Percentiles rank a stretch among this genome's conserved stretches.
Conservation (phyloP, 352 stramenopile genomes). For the Phytophthora ramorum region DNA sequence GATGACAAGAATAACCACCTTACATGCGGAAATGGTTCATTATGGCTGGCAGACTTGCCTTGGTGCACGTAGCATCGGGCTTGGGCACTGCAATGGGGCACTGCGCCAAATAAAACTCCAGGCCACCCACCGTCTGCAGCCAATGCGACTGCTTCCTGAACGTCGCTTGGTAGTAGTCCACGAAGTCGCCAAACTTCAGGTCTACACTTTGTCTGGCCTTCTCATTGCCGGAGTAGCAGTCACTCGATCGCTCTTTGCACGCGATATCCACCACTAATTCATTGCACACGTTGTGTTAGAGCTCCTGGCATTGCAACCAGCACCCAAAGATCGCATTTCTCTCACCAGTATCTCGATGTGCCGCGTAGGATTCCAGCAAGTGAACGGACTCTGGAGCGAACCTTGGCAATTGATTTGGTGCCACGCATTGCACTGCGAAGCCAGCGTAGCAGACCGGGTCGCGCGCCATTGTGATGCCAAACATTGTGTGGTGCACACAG, state of each 20-base stretch:
- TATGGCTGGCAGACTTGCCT: slow-evolving; percentile 51
- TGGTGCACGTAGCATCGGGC: slow-evolving; percentile 51
- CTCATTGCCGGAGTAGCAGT: slow-evolving; percentile 71
- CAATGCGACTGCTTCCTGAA: slow-evolving; percentile 58
- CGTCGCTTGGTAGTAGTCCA: slow-evolving; percentile 70
- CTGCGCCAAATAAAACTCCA: slow-evolving; percentile 87
- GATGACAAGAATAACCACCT: slow-evolving; percentile 9
- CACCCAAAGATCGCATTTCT: background rate
- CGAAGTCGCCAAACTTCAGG: slow-evolving; percentile 85
- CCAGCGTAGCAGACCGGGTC: slow-evolving; percentile 32
- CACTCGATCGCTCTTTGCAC: slow-evolving; percentile 56
- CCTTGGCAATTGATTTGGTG: slow-evolving; percentile 19
- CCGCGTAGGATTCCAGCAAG: slow-evolving; percentile 34
- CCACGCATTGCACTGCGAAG: slow-evolving; percentile 51
- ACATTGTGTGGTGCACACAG: slow-evolving; percentile 26
- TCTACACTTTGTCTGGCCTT: slow-evolving; percentile 69
- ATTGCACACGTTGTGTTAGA: slow-evolving; percentile 1
- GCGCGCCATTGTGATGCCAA: background rate
- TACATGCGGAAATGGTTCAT: slow-evolving; percentile 74
- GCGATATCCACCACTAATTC: slow-evolving; percentile 77
- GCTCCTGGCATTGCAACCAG: background rate
- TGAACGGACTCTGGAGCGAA: slow-evolving; percentile 42
- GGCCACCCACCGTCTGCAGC: slow-evolving; percentile 69
- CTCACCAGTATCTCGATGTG: slow-evolving; percentile 49
- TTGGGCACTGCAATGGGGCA: slow-evolving; percentile 72